These are phyloP conservation scores for Phytopythium chamaehyphon DNA, from an alignment of 352 stramenopile species.

Conservation along the genomic window DNA sequence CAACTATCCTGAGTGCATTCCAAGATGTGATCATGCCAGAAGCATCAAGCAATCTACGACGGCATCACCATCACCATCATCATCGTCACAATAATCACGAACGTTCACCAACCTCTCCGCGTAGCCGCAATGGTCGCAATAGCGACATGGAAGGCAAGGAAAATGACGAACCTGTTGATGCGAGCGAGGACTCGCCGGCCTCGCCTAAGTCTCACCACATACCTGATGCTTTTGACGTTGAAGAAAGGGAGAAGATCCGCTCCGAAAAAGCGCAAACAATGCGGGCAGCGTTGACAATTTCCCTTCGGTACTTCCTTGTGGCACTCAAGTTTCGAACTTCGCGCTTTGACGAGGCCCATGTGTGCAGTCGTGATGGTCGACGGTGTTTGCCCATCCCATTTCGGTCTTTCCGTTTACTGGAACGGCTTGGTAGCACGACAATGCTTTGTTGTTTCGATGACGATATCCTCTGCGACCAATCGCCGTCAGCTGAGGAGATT, in stretches of 20 bases:
- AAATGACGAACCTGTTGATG: not conserved
- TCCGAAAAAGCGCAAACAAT: slow-evolving; percentile 58
- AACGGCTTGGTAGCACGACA: slow-evolving; percentile 77
- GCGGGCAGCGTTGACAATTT: slow-evolving; percentile 59
- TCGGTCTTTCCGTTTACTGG: slow-evolving; percentile 70
- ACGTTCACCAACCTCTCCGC: slow-evolving; percentile 1
- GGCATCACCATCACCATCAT: not conserved
- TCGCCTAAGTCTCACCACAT: slow-evolving; percentile 29
- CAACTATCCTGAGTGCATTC: slow-evolving; percentile 75
- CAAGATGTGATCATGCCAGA: slow-evolving; percentile 52
- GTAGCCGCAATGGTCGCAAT: not conserved
- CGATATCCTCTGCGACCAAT: slow-evolving; percentile 80
- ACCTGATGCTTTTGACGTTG: slow-evolving; percentile 73
- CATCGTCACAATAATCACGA: not conserved
- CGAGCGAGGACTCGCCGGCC: slow-evolving; percentile 6
- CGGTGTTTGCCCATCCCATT: slow-evolving; percentile 56
- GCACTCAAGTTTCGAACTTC: slow-evolving; percentile 64
- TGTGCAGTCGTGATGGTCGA: slow-evolving; percentile 17
- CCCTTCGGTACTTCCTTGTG: slow-evolving; percentile 70
- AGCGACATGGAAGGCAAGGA: not conserved
- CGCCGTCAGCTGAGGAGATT: slow-evolving; percentile 78
- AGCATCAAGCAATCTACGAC: slow-evolving; percentile 1
- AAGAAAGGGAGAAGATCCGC: slow-evolving; percentile 78
- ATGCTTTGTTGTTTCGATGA: slow-evolving; percentile 89
- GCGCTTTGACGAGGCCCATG: slow-evolving; percentile 46